Evolutionary conservation across 352 stramenopile genomes (phyloP), one percentile per base, ranked within the genome.

Genomic region (Pythium aquatile): DNA sequence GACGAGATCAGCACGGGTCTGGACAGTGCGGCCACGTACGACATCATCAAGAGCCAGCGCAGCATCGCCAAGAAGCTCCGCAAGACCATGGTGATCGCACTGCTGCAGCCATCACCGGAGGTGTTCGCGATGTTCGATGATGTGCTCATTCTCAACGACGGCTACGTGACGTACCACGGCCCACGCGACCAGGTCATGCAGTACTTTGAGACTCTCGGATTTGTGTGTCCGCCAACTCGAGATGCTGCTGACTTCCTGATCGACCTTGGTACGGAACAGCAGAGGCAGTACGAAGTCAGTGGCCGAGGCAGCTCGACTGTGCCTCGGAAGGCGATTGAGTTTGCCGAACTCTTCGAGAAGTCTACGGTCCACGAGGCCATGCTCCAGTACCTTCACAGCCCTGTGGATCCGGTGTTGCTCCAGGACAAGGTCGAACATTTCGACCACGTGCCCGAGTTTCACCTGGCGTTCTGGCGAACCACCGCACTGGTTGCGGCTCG

Each of bases 1-100:
- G 93, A 98, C 70, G 86, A 96, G 74, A 97, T 98, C 68, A 92
- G 76, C 48, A 98, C 91, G 33, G 94, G 94, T 2, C 77, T 98
- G 10, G 93, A 98, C 76, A 87, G 81, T 39, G 83, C 88, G 1
- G 93, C 90, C 5, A 96, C 91, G 3, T 97, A 79, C 66, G 91
- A 98, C 65, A 98, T 98, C 67, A 75, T 90, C 65, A 70, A 66
- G 44, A 70, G 48, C 10, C 61, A 96, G 10, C 71, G 61, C n/a
- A 67, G 75, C 56, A 55, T 77, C 14, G 75, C 74, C 24, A 62
- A 49, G 16, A 66, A 63, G 42, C 67, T 78, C 51, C 70, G 49
- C 32, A 74, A 70, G 61, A 76, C 72, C 73, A 80, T 49, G 58
- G 81, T 17, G 54, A 97, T 10, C 68, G 58, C 26, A 65, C 75